Percentiles rank a stretch among this genome's conserved stretches.
phyloP scores from a whole-genome alignment of 2,329 filamentous ascomycete species.

The Pseudogymnoascus sp. region DNA sequence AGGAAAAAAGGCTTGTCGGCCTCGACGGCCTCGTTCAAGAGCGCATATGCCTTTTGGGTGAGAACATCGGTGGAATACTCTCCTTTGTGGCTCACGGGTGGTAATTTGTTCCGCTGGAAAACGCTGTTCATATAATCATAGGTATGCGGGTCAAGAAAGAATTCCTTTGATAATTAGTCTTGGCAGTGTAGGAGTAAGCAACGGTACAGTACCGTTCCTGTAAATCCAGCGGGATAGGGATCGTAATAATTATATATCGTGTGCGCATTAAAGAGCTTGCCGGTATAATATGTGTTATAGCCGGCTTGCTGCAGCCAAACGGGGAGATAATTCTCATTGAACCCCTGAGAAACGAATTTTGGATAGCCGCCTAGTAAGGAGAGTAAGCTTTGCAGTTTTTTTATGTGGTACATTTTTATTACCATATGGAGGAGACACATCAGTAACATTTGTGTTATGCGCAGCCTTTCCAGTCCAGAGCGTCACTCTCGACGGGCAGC shows the following conservation, averaged over 20 bases:
- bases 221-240: conserved; percentile 51
- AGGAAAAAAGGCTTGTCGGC: conserved; percentile 57
- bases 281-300: conserved; percentile 64
- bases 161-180: conserved; percentile 36
- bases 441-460: conserved; percentile 56
- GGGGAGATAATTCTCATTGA: conserved; percentile 60
- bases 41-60: conserved; percentile 47
- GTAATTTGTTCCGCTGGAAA: conserved; percentile 50
- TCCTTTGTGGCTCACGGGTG: conserved; percentile 46
- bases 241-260: conserved; percentile 51
- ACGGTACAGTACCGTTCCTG: conserved; percentile 28
- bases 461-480: conserved; percentile 53
- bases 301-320: conserved; percentile 62
- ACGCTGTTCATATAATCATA: conserved; percentile 60
- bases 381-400: conserved; percentile 25
- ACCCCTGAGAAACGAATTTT: conserved; percentile 56
- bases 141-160: conserved; percentile 57
- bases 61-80: conserved; percentile 45
- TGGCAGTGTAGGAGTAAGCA: conserved; percentile 41
- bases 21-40: conserved; percentile 51
- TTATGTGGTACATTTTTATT: conserved; percentile 12
- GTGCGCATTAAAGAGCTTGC: conserved; percentile 63
- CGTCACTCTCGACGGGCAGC: conserved; percentile 53
- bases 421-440: conserved; percentile 40
- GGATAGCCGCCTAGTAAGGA: conserved; percentile 44